Base-by-base conservation (phyloP, 129 eudicot genomes). In the Lonicera japonica region DNA sequence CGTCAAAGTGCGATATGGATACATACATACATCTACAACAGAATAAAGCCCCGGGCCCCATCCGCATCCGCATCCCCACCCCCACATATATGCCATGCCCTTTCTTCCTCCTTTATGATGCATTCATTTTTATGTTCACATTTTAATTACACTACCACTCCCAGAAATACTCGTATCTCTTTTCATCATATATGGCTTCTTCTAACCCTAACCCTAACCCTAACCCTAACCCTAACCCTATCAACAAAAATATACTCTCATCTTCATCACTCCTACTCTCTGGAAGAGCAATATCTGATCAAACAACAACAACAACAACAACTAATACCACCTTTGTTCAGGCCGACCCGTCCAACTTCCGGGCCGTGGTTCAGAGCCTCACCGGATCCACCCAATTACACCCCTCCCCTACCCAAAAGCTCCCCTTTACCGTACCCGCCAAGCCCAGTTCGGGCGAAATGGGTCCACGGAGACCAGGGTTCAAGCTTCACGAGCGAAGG, bases 401-500 rank as follows among this genome's bases (percentile, higher is more conserved):
- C 50, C 50, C 13, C 58, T 56, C n/a, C 18, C n/a, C 74, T 0
- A 16, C 45, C 21, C 53, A 23, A 0, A 66, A 66, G 56, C 63
- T 68, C 70, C 73, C 70, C n/a, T 29, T 54, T 60, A 20, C 77
- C 18, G 5, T 66, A 60, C 52, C 79, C 8, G 53, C 58, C 3
- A 45, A 68, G 58, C 43, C 23, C 56, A 5, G 57, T 21, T 39
- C 70, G 25, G 71, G 46, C 74, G 71, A 77, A 29, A 47, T 63
- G 38, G 62, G 86, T 11, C 72, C 68, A 9, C 76, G 86, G 34
- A 68, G 69, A 24, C 66, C 82, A 0, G 74, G 71, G 3, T 83
- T 83, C 76, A 88, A 88, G 62, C 96, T 84, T 12, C 96, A 88
- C 21, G 92, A 88, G 68, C 70, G 92, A 5, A 52, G 96, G 58